Evolutionary conservation across 176 grass and related monocot species (phyloP).

Genomic region (Musa acuminata): DNA sequence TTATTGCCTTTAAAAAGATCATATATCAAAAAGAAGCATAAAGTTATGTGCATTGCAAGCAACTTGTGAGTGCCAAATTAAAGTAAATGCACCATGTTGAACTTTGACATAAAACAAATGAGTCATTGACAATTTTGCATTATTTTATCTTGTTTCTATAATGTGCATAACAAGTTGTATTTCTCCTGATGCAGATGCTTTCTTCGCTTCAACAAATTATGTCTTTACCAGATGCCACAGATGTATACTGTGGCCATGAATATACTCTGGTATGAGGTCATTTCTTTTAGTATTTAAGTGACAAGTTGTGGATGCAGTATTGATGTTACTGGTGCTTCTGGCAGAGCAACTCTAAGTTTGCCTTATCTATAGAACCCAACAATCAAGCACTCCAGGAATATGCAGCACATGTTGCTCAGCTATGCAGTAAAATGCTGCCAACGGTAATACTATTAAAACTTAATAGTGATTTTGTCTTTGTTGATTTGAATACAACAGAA

Average conservation of each 20-base stretch:
- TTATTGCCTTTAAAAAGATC: neutral
- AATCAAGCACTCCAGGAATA: conserved; percentile 88
- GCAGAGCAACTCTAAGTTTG: conserved; percentile 92
- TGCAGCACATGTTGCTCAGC: conserved; percentile 48
- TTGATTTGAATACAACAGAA: neutral
- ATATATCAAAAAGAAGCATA: too few species aligned
- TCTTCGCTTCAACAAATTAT: conserved; percentile 76
- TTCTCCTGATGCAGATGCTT: conserved; percentile 58
- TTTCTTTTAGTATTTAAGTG: neutral
- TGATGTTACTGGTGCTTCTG: conserved; percentile 19
- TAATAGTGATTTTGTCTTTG: neutral
- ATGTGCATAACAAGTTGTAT: conserved; percentile 5
- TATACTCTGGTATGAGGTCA: conserved; percentile 65
- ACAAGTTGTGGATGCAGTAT: conserved; percentile 2
- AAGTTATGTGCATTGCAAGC: too few species aligned
- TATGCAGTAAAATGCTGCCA: conserved; percentile 69
- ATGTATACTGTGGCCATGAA: conserved; percentile 91
- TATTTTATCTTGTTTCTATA: too few species aligned
- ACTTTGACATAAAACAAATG: too few species aligned
- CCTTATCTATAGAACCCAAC: conserved; percentile 79
- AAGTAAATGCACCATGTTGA: too few species aligned
- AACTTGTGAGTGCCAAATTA: too few species aligned
- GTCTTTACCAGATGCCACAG: conserved; percentile 74
- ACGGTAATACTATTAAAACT: conserved; percentile 45
- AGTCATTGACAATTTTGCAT: neutral